phyloP scores from a whole-genome alignment of 148 eudicot genomes.

The Rhododendron kiyosumense region DNA sequence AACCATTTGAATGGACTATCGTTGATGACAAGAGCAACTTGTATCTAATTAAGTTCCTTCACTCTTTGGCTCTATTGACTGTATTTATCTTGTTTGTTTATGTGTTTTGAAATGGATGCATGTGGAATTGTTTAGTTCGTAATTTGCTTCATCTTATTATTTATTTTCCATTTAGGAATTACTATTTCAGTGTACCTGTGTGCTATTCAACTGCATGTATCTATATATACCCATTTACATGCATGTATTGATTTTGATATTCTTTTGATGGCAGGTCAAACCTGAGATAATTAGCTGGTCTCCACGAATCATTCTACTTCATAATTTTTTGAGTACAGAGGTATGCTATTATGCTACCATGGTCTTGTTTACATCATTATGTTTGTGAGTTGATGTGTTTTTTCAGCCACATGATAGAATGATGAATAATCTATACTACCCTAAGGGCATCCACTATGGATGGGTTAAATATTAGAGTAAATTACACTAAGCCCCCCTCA shows the following conservation, averaged over 20 bases:
- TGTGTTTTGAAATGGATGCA: no score
- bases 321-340: conserved; percentile 77
- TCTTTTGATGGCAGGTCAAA: conserved; percentile 50
- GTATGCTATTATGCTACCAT: conserved; percentile 22
- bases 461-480: no score
- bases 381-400: not conserved
- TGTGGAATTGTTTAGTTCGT: no score
- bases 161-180: no score
- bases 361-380: not conserved
- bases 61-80: no score
- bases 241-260: not conserved
- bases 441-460: not conserved
- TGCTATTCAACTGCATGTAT: not conserved
- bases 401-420: not conserved
- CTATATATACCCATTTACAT: not conserved
- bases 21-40: no score
- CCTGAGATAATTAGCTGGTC: conserved; percentile 87
- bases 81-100: no score
- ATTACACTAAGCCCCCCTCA: no score
- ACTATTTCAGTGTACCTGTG: no score
- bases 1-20: no score
- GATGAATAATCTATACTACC: not conserved
- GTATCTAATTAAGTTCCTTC: no score
- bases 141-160: no score
- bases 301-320: conserved; percentile 71